Conservation (phyloP, 1,139 yeast genomes). For the Diutina pseudorugosa region DNA sequence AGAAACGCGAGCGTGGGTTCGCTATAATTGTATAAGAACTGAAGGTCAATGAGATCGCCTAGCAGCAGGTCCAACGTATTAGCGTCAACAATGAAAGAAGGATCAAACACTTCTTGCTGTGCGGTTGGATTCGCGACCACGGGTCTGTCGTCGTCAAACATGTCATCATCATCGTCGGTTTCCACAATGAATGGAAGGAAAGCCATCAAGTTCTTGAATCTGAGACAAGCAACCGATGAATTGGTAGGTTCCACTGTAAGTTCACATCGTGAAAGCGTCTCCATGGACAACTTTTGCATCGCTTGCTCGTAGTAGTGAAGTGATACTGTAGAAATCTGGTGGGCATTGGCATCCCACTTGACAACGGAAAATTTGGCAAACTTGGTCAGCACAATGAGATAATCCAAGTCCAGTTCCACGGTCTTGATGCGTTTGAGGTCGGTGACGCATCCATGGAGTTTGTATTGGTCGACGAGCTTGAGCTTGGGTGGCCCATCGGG, state of each 20-base stretch:
- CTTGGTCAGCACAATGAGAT: constrained; percentile 55
- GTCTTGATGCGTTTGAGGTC: constrained; percentile 46
- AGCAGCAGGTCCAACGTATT: constrained; percentile 44
- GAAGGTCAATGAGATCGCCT: constrained; percentile 50
- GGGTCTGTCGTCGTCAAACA: background rate
- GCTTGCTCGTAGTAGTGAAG: constrained; percentile 79
- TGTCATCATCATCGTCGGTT: constrained; percentile 31
- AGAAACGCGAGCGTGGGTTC: constrained; percentile 74
- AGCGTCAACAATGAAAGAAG: constrained; percentile 49
- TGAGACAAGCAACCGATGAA: constrained; percentile 47
- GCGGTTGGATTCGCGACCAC: constrained; percentile 9
- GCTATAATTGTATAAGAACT: constrained; percentile 57
- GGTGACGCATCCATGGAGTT: constrained; percentile 58
- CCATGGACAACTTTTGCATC: constrained; percentile 38
- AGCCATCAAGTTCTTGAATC: constrained; percentile 62
- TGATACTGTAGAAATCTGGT: constrained; percentile 56
- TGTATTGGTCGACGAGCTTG: constrained; percentile 50
- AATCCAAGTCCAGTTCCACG: constrained; percentile 40
- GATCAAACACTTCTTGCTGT: constrained; percentile 15
- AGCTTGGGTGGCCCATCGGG: constrained; percentile 22
- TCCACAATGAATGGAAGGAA: constrained; percentile 52
- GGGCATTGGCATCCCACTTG: constrained; percentile 48
- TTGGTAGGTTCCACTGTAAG: constrained; percentile 56
- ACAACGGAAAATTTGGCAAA: constrained; percentile 70
- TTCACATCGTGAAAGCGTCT: constrained; percentile 31